Percentiles rank a stretch among this genome's conserved stretches.
Conservation (phyloP, 768 basidiomycete genomes). For the Podaxis mareebaensis region DNA sequence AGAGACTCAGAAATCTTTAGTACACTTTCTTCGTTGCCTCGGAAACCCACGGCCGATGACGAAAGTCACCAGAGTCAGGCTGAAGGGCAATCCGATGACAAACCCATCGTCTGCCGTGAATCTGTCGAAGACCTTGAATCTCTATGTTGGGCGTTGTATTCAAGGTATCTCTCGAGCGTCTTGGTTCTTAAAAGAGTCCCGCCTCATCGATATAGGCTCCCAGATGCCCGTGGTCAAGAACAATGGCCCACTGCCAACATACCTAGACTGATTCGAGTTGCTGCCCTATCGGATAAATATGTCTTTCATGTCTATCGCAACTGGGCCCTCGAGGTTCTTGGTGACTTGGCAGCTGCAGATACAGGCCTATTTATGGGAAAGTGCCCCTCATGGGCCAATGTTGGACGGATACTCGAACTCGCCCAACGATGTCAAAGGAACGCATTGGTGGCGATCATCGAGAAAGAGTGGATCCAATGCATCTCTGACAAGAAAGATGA, state of each 20-base stretch:
- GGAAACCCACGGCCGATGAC: neutral
- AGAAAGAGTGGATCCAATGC: neutral
- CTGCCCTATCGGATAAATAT: neutral
- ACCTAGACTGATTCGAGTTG: neutral
- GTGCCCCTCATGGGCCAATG: neutral
- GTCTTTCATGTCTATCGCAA: neutral
- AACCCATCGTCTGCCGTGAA: neutral
- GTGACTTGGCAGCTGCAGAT: neutral
- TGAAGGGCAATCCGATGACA: neutral
- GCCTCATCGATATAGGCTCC: neutral
- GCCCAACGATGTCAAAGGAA: neutral
- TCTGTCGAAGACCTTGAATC: neutral
- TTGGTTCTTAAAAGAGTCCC: neutral
- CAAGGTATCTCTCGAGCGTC: neutral
- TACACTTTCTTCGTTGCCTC: neutral
- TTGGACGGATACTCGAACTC: neutral
- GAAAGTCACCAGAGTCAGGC: neutral
- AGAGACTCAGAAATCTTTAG: neutral
- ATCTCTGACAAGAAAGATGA: neutral
- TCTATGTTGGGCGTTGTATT: conserved; percentile 5
- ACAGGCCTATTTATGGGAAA: neutral
- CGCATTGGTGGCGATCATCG: neutral
- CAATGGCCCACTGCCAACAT: neutral
- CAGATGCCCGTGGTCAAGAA: neutral
- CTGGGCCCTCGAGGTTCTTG: conserved; percentile 4